Conservation (phyloP, 768 basidiomycete species). For the Lactarius vividus region DNA sequence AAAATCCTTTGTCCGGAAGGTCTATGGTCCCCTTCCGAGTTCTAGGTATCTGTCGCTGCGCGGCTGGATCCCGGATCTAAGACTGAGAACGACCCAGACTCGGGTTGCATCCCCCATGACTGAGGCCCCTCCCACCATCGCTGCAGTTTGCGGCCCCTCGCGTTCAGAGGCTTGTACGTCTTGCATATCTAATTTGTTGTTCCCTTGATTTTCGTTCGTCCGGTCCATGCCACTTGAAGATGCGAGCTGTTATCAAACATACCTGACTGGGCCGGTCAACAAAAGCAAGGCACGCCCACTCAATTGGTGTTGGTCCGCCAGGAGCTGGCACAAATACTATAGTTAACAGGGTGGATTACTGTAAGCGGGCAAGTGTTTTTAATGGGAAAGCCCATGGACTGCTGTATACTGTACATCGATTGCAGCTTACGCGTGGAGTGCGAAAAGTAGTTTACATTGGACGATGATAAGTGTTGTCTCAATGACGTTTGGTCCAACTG, state of each 20-base stretch:
- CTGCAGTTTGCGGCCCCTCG: not conserved
- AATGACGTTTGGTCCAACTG: not conserved
- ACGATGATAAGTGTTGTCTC: too few relatives aligned
- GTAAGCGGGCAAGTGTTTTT: not conserved
- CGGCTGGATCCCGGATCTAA: too few relatives aligned
- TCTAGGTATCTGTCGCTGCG: too few relatives aligned
- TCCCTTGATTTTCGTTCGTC: not conserved
- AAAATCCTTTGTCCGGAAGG: too few relatives aligned
- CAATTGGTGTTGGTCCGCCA: not conserved
- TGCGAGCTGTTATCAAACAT: not conserved
- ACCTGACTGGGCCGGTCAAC: not conserved
- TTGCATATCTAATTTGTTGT: not conserved
- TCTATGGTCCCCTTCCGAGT: too few relatives aligned
- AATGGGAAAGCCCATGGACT: too few relatives aligned
- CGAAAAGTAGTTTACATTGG: too few relatives aligned
- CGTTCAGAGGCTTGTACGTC: not conserved
- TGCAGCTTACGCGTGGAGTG: too few relatives aligned
- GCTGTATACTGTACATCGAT: too few relatives aligned
- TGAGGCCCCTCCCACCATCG: not conserved
- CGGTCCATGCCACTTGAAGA: not conserved
- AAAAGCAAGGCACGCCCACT: not conserved
- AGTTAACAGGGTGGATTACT: not conserved
- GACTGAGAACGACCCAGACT: not conserved
- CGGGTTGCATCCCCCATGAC: not conserved
- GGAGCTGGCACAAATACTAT: not conserved